Percentiles rank a stretch among this genome's conserved stretches.
Evolutionary conservation across 2,329 filamentous ascomycete genomes (phyloP).

Genomic region (Byssochlamys sp.): DNA sequence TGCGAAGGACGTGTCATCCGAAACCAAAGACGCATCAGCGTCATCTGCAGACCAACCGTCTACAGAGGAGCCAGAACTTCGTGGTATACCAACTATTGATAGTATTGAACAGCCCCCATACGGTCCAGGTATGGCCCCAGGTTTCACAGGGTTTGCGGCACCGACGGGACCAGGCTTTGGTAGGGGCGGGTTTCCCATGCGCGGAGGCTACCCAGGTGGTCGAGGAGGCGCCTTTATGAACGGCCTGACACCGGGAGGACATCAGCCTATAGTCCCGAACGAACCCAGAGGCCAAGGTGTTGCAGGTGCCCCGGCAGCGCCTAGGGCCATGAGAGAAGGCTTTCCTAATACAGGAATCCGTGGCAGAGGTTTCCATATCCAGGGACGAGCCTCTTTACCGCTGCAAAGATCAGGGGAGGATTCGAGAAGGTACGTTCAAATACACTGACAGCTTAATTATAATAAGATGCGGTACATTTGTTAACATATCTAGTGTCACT

Average conservation of each 20-base stretch:
- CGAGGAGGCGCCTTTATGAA: slow-evolving; percentile 27
- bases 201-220: slow-evolving; percentile 37
- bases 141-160: slow-evolving; percentile 18
- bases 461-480: background rate
- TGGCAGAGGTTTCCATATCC: slow-evolving; percentile 41
- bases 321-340: slow-evolving; percentile 87
- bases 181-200: slow-evolving; percentile 34
- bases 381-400: slow-evolving; percentile 19
- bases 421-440: slow-evolving; percentile 21
- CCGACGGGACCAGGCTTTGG: slow-evolving; percentile 25
- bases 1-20: slow-evolving; percentile 6
- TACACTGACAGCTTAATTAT: slow-evolving; percentile 3
- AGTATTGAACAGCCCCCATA: slow-evolving; percentile 18
- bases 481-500: slow-evolving; percentile 12
- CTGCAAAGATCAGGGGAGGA: slow-evolving; percentile 12
- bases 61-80: slow-evolving; percentile 15
- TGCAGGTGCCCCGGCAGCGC: slow-evolving; percentile 72
- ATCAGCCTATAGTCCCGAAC: slow-evolving; percentile 19
- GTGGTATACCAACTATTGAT: slow-evolving; percentile 23
- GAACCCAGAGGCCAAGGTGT: slow-evolving; percentile 48
- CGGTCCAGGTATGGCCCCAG: slow-evolving; percentile 19
- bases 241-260: slow-evolving; percentile 18
- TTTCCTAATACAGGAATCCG: slow-evolving; percentile 71
- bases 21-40: slow-evolving; percentile 7
- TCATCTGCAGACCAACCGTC: slow-evolving; percentile 8